Conservation (phyloP, 768 basidiomycete genomes). For the Lyophyllum semitale region DNA sequence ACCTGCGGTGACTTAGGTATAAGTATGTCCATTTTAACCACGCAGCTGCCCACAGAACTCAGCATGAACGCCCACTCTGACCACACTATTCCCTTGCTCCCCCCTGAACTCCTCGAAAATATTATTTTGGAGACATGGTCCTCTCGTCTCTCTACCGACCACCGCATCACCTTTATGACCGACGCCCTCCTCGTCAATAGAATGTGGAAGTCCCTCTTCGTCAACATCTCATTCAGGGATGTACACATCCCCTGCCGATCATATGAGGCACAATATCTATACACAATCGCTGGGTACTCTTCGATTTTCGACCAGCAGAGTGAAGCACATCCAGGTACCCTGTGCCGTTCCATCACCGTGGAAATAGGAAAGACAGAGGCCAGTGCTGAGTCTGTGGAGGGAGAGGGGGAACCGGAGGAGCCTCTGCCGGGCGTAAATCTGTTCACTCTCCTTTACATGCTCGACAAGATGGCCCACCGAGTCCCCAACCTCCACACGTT, state of each 20-base stretch:
- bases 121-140: constrained; percentile 34
- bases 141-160: constrained; percentile 22
- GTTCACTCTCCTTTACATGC: constrained; percentile 20
- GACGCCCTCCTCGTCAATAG: constrained; percentile 29
- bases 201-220: constrained; percentile 28
- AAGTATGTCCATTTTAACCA: no score
- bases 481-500: constrained; percentile 23
- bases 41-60: no score
- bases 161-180: constrained; percentile 32
- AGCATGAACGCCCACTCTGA: background rate
- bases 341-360: constrained; percentile 11
- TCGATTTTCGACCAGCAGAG: background rate
- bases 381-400: background rate
- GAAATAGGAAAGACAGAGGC: constrained; percentile 6
- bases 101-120: constrained; percentile 11
- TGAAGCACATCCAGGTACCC: constrained; percentile 1
- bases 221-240: constrained; percentile 29
- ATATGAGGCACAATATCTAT: constrained; percentile 18
- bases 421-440: constrained; percentile 18
- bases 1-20: no score
- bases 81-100: background rate
- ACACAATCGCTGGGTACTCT: constrained; percentile 8
- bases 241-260: constrained; percentile 32
- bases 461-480: constrained; percentile 16
- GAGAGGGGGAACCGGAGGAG: background rate